These are phyloP conservation scores for Ceratocystiopsis sp. DNA, from an alignment of 2,329 filamentous ascomycete genomes.

Conservation along the genomic window DNA sequence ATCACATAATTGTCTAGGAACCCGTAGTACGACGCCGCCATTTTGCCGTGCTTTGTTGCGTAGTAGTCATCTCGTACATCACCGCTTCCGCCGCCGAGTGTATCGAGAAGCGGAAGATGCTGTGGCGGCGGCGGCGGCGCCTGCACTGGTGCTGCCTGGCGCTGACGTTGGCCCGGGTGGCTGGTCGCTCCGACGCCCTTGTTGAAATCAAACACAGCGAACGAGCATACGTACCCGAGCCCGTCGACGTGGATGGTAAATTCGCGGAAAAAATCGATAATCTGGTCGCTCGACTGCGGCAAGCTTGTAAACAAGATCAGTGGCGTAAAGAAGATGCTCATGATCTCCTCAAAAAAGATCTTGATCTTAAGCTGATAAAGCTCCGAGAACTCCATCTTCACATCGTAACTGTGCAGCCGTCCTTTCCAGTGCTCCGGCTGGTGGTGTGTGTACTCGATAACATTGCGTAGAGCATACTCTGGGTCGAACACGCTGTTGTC, in stretches of 20 bases:
- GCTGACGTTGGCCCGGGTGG: slow-evolving; percentile 1
- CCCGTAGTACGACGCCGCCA: slow-evolving; percentile 92
- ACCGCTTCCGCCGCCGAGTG: slow-evolving; percentile 19
- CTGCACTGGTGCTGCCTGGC: slow-evolving; percentile 12
- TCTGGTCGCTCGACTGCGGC: slow-evolving; percentile 74
- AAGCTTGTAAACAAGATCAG: slow-evolving; percentile 76
- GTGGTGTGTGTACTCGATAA: slow-evolving; percentile 88
- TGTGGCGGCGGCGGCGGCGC: slow-evolving; percentile 15
- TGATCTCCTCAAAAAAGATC: slow-evolving; percentile 81
- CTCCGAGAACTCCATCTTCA: slow-evolving; percentile 75
- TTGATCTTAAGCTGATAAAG: slow-evolving; percentile 86
- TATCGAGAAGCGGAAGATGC: slow-evolving; percentile 7
- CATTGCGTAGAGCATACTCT: slow-evolving; percentile 70
- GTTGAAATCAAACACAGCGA: slow-evolving; percentile 94
- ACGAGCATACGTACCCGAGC: slow-evolving; percentile 89
- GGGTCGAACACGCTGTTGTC: slow-evolving; percentile 85
- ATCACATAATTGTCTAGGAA: slow-evolving; percentile 85
- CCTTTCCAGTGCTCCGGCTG: slow-evolving; percentile 78
- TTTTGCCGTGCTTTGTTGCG: slow-evolving; percentile 88
- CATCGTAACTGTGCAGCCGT: slow-evolving; percentile 82
- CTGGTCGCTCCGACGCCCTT: slow-evolving; percentile 39
- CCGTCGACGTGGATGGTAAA: slow-evolving; percentile 96
- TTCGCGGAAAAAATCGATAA: slow-evolving; percentile 95
- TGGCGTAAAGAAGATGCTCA: slow-evolving; percentile 84
- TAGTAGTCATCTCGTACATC: slow-evolving; percentile 85